phyloP scores from a whole-genome alignment of 352 stramenopile species.

The Vaucheria bursata region DNA sequence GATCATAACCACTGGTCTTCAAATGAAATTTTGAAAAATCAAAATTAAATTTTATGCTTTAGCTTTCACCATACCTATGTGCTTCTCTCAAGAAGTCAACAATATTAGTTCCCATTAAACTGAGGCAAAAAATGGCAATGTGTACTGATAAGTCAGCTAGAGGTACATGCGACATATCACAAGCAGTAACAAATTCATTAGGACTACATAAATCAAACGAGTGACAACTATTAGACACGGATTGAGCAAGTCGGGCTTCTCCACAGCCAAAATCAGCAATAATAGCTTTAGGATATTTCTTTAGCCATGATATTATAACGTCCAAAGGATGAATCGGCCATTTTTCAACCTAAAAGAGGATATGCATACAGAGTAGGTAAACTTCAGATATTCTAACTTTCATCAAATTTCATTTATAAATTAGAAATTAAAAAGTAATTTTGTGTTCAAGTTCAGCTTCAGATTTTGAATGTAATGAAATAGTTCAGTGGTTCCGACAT shows the following conservation, averaged over 20 bases:
- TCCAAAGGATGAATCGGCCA: slow-evolving; percentile 96
- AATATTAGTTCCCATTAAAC: slow-evolving; percentile 95
- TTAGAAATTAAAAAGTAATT: no score
- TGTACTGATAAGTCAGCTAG: slow-evolving; percentile 76
- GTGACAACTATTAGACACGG: slow-evolving; percentile 69
- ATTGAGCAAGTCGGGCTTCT: slow-evolving; percentile 83
- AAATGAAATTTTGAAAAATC: no score
- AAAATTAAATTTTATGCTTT: no score
- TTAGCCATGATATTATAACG: slow-evolving; percentile 84
- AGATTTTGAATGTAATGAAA: no score
- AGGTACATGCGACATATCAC: slow-evolving; percentile 92
- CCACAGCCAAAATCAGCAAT: slow-evolving; percentile 97
- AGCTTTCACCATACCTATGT: no score
- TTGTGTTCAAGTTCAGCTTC: no score
- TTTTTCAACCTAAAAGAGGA: slow-evolving; percentile 50
- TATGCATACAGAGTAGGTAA: neutral
- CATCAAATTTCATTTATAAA: no score
- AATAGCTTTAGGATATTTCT: slow-evolving; percentile 33
- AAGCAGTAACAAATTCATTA: slow-evolving; percentile 80
- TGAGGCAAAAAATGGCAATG: slow-evolving; percentile 91
- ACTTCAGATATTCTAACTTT: no score
- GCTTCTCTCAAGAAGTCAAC: slow-evolving; percentile 91
- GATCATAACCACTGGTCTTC: no score
- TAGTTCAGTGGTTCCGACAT: no score
- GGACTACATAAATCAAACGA: slow-evolving; percentile 94